Percentiles rank a stretch among this genome's conserved stretches.
Evolutionary conservation across 2,329 filamentous ascomycete genomes (phyloP).

Genomic region (Dothistroma pini): DNA sequence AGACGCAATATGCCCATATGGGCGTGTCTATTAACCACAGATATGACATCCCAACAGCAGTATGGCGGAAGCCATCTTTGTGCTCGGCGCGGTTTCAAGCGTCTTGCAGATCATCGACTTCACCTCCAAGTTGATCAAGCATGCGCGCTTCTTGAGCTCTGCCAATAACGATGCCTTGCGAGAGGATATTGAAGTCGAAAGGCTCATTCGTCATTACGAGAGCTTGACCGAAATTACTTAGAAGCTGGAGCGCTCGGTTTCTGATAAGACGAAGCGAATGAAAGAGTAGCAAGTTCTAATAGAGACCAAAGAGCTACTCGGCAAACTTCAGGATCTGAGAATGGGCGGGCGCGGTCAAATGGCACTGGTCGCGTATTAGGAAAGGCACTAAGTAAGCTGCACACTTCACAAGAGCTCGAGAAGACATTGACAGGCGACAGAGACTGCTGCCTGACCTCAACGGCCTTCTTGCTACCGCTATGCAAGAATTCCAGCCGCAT

Average conservation of each 20-base stretch:
- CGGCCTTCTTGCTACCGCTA: background rate
- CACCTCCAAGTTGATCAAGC: background rate
- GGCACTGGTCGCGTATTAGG: background rate
- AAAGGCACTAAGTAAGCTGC: background rate
- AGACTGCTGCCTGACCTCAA: background rate
- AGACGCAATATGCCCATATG: background rate
- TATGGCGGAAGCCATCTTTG: background rate
- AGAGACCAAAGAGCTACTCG: background rate
- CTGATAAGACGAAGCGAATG: background rate
- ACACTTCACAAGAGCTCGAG: background rate
- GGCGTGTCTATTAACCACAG: background rate
- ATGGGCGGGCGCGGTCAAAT: background rate
- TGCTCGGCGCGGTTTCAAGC: background rate
- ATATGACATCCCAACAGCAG: background rate
- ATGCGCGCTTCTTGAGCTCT: background rate
- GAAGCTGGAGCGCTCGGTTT: background rate
- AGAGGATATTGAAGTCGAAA: background rate
- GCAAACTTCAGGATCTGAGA: background rate
- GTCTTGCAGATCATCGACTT: slow-evolving; percentile 3
- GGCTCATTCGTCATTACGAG: background rate
- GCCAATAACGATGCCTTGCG: background rate
- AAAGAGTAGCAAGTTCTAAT: background rate
- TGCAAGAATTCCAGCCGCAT: background rate
- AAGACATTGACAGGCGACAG: background rate
- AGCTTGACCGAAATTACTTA: background rate